Evolutionary conservation across 768 basidiomycete species (phyloP).

Genomic region (Russula abietina): DNA sequence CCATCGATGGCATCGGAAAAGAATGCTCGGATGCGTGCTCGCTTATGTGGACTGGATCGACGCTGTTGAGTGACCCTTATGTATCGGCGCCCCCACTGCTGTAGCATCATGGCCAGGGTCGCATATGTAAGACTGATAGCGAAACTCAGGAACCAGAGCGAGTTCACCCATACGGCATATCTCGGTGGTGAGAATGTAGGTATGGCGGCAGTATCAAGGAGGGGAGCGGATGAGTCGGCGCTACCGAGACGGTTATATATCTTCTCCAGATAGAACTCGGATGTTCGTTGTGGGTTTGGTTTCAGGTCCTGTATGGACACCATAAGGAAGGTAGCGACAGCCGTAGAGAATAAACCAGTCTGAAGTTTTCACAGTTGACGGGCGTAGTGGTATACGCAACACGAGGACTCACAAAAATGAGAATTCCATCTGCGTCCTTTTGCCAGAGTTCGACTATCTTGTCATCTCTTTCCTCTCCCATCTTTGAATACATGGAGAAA

Average conservation of each 20-base stretch:
- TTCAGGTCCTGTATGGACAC: background rate
- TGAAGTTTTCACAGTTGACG: background rate
- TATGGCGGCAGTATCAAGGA: background rate
- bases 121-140: background rate
- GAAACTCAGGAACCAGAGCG: slow-evolving; percentile 11
- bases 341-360: slow-evolving; percentile 8
- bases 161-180: background rate
- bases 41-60: background rate
- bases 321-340: background rate
- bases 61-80: background rate
- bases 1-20: background rate
- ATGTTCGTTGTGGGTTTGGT: background rate
- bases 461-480: background rate
- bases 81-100: slow-evolving; percentile 3
- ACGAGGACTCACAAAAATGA: background rate
- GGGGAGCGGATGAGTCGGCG: background rate
- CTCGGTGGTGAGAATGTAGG: background rate
- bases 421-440: background rate
- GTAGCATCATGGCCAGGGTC: background rate
- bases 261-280: background rate
- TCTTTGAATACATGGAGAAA: background rate
- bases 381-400: background rate
- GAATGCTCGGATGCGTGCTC: background rate
- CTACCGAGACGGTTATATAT: background rate
- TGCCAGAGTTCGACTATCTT: background rate